Conservation (phyloP, 805 yeast genomes). For the Spathaspora boniae region DNA sequence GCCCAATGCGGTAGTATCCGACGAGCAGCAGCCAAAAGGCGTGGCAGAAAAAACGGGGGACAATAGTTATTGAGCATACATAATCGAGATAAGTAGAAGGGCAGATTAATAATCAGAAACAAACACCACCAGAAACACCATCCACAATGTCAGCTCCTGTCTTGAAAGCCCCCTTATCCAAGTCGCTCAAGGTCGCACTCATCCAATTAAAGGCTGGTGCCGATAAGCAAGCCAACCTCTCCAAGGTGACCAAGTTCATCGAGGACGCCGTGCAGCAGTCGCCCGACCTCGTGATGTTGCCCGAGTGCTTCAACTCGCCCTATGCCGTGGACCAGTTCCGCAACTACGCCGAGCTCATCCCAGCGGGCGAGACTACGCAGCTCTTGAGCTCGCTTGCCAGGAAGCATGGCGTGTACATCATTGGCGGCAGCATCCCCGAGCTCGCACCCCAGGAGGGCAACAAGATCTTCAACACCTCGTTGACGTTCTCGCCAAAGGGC, state of each 20-base stretch:
- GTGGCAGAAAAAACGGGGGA: too few species aligned
- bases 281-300: constrained; percentile 64
- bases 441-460: constrained; percentile 47
- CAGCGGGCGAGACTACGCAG: constrained; percentile 63
- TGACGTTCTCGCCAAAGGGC: constrained; percentile 72
- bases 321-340: constrained; percentile 84
- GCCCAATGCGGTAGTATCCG: too few species aligned
- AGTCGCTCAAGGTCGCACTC: constrained; percentile 73
- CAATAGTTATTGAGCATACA: too few species aligned
- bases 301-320: constrained; percentile 97
- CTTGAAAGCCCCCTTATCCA: constrained; percentile 42
- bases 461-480: constrained; percentile 65
- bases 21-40: too few species aligned
- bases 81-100: too few species aligned
- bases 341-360: constrained; percentile 84
- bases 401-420: constrained; percentile 55
- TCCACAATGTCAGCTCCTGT: constrained; percentile 10
- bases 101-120: too few species aligned
- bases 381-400: constrained; percentile 67
- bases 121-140: background rate
- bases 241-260: constrained; percentile 62
- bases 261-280: constrained; percentile 51
- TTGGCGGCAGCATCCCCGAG: constrained; percentile 96
- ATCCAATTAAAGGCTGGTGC: constrained; percentile 80
- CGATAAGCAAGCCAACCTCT: constrained; percentile 74